A percentile compares a stretch with the other conserved stretches of the same genome.
phyloP scores from a whole-genome alignment of 192 early-diverging fungal genomes.

The Endogone sp. region DNA sequence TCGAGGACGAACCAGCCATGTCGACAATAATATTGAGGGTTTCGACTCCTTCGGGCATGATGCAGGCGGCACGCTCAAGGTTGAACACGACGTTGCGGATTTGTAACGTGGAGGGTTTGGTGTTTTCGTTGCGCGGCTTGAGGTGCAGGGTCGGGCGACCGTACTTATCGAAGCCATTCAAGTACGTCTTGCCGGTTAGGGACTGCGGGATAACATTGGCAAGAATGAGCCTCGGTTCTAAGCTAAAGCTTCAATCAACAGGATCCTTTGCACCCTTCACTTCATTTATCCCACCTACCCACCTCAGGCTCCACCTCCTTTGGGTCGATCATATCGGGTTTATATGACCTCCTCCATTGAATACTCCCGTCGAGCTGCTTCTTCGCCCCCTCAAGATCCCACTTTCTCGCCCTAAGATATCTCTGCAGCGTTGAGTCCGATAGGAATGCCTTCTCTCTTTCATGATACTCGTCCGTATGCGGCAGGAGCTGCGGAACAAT shows the following conservation, averaged over 20 bases:
- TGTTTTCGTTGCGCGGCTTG: slow-evolving; percentile 77
- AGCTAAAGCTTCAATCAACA: no score
- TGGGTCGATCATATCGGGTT: neutral
- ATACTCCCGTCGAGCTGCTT: neutral
- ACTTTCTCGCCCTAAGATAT: slow-evolving; percentile 36
- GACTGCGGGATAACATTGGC: slow-evolving; percentile 26
- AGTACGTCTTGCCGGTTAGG: slow-evolving; percentile 77
- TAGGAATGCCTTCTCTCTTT: slow-evolving; percentile 29
- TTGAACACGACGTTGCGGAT: slow-evolving; percentile 80
- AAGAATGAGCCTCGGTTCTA: slow-evolving; percentile 7
- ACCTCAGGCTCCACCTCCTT: slow-evolving; percentile 47
- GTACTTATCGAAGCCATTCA: slow-evolving; percentile 76
- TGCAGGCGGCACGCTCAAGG: slow-evolving; percentile 70
- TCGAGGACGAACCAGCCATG: slow-evolving; percentile 62
- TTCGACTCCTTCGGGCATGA: slow-evolving; percentile 76
- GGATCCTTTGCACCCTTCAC: slow-evolving; percentile 17
- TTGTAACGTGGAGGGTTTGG: slow-evolving; percentile 66
- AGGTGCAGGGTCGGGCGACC: slow-evolving; percentile 77
- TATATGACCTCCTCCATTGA: neutral
- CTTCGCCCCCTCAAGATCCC: slow-evolving; percentile 26
- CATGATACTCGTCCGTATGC: slow-evolving; percentile 20
- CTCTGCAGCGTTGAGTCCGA: slow-evolving; percentile 28
- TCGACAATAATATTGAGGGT: slow-evolving; percentile 80
- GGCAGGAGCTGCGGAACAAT: slow-evolving; percentile 17
- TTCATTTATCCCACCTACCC: no score